Percentiles rank a stretch among this genome's conserved stretches.
Evolutionary conservation across 768 basidiomycete genomes (phyloP).

Genomic region (Serendipita vermifera): DNA sequence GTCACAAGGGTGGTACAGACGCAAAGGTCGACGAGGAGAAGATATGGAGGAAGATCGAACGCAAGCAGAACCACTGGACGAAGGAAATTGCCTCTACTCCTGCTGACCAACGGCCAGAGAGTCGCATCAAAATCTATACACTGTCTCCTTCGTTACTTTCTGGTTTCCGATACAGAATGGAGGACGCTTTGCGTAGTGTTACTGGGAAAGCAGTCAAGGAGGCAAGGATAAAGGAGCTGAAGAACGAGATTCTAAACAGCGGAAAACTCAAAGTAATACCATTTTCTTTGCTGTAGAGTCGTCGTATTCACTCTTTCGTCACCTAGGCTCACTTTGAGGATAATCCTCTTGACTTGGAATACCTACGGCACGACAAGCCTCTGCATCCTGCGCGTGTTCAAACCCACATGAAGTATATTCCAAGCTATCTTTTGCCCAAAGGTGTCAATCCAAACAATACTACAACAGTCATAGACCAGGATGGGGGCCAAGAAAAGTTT

Average conservation of each 20-base stretch:
- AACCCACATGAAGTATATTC: constrained; percentile 91
- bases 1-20: too few species aligned
- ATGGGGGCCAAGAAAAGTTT: neutral
- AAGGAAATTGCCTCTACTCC: neutral
- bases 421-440: constrained; percentile 79
- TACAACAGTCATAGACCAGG: neutral
- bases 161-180: constrained; percentile 92
- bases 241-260: constrained; percentile 85
- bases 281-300: neutral
- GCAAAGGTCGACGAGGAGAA: constrained; percentile 26
- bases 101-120: neutral
- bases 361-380: constrained; percentile 86
- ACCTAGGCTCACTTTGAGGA: constrained; percentile 91
- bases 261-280: constrained; percentile 82
- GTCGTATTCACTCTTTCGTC: constrained; percentile 8
- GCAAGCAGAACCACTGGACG: constrained; percentile 36
- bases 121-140: neutral
- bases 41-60: constrained; percentile 41
- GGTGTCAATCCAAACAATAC: constrained; percentile 44
- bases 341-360: constrained; percentile 87
- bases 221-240: constrained; percentile 86
- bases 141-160: neutral
- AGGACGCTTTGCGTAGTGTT: constrained; percentile 81
- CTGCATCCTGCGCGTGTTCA: constrained; percentile 82
- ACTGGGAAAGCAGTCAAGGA: constrained; percentile 79